Percentiles rank a stretch among this genome's conserved stretches.
Evolutionary conservation across 2,329 filamentous ascomycete species (phyloP).

Genomic region (Keithomyces neogunnii): DNA sequence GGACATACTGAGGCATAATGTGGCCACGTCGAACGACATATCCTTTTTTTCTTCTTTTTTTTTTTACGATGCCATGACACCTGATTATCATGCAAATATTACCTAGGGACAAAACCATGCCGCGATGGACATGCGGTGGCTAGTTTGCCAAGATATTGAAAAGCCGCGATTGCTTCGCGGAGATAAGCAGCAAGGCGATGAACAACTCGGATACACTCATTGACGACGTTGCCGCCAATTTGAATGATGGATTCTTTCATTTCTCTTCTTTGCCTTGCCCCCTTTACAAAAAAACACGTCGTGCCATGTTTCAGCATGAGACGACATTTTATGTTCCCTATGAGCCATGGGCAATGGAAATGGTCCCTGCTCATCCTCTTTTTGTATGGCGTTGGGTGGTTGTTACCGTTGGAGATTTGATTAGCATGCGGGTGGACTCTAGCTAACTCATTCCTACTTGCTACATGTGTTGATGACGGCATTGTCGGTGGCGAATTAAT

Average conservation of each 20-base stretch:
- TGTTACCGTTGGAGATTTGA: background rate
- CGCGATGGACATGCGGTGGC: too few species aligned
- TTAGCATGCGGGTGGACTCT: background rate
- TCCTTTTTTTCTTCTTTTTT: too few species aligned
- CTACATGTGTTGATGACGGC: background rate
- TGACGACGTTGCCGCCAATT: background rate
- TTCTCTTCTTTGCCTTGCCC: too few species aligned
- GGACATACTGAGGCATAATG: constrained; percentile 49
- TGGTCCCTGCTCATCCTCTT: background rate
- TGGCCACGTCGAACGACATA: too few species aligned
- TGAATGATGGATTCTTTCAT: too few species aligned
- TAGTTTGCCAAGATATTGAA: background rate
- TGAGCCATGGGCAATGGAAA: background rate
- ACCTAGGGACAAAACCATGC: too few species aligned
- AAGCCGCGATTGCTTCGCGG: background rate
- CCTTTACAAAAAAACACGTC: too few species aligned
- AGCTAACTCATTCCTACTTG: background rate
- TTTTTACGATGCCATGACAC: background rate
- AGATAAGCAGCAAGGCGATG: background rate
- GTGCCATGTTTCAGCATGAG: too few species aligned
- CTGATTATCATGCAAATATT: background rate
- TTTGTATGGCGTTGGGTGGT: constrained; percentile 1
- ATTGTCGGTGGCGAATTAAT: background rate
- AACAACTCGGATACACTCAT: background rate
- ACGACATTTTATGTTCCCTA: background rate